Percentiles rank a stretch among this genome's conserved stretches.
Conservation (phyloP, 1,284 basidiomycete genomes). For the Heterobasidion occidentale region DNA sequence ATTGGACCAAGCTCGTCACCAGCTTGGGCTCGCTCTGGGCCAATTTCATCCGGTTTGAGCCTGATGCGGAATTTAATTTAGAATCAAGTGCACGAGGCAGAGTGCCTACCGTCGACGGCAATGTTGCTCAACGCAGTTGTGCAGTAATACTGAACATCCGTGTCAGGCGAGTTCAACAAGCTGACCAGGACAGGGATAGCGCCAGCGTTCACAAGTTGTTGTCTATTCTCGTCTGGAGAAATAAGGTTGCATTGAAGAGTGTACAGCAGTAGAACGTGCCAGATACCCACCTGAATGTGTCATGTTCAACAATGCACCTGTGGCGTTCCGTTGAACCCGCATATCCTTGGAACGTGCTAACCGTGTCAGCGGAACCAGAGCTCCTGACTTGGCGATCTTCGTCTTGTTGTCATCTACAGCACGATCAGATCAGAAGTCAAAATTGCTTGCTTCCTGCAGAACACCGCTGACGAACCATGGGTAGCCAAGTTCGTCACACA, state of each 20-base stretch:
- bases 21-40: constrained; percentile 93
- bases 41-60: constrained; percentile 89
- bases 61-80: constrained; percentile 26
- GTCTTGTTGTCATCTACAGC: constrained; percentile 95
- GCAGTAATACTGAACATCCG: constrained; percentile 99
- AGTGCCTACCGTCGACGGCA: constrained; percentile 78
- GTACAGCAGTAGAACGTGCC: constrained; percentile 1
- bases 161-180: constrained; percentile 93
- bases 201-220: constrained; percentile 97
- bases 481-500: constrained; percentile 99
- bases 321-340: constrained; percentile 98
- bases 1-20: constrained; percentile 87
- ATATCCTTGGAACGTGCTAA: constrained; percentile 98
- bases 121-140: constrained; percentile 99
- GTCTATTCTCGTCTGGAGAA: constrained; percentile 87
- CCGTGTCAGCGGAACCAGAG: constrained; percentile 92
- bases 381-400: constrained; percentile 98
- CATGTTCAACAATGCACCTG: constrained; percentile 98
- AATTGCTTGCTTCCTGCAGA: neutral
- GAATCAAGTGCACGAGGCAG: neutral
- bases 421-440: neutral
- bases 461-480: constrained; percentile 60
- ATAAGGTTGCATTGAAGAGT: neutral
- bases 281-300: constrained; percentile 82
- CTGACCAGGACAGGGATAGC: constrained; percentile 97